Evolutionary conservation across 768 basidiomycete genomes (phyloP), one percentile per base, ranked within the genome.

Genomic region (Boletus rubescentipes): DNA sequence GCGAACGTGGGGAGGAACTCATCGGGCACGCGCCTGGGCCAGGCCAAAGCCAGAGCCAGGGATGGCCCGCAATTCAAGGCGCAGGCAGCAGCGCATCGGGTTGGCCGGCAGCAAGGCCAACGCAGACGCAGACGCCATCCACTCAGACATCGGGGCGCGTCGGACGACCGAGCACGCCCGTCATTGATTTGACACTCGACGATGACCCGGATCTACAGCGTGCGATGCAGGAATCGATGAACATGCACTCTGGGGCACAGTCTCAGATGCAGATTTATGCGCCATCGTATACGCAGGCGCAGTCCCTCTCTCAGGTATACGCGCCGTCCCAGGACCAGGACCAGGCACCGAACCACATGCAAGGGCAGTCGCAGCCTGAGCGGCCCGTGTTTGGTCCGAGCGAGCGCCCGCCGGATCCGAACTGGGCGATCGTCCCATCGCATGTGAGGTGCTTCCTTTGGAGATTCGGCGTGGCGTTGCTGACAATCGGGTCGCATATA

Each of bases 361-460:
- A 58, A 11, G 30, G 23, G 9, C 54, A 55, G 32, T 40, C 51
- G 4, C 72, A 73, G 32, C 61, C 73, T 45, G 67, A 66, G 26
- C 69, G 65, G 8, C 68, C 77, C 1, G 72, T 75, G 38, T 84
- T 88, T 67, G 77, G 81, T 0, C 84, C 85, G 15, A 84, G 79
- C 55, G 73, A 83, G 36, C 76, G 87, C 38, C 77, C 84, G 4
- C 77, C 87, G 2, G 77, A 88, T 64, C 79, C 85, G 1, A 78
- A 77, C 50, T 89, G 87, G 87, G 84, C 85, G 45, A 67, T 89
- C 65, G 86, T 88, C 9, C 81, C 82, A 18, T 82, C 86, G 7
- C 83, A 86, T 65, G 87, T 87, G 72, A 63, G 67, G 11, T 14
- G 20, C 37, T 30, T n/a, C 26, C 6, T 14, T 23, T 41, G 1